These are phyloP conservation scores for Neurospora intermedia DNA, from an alignment of 495 filamentous ascomycete genomes.

Conservation along the genomic window DNA sequence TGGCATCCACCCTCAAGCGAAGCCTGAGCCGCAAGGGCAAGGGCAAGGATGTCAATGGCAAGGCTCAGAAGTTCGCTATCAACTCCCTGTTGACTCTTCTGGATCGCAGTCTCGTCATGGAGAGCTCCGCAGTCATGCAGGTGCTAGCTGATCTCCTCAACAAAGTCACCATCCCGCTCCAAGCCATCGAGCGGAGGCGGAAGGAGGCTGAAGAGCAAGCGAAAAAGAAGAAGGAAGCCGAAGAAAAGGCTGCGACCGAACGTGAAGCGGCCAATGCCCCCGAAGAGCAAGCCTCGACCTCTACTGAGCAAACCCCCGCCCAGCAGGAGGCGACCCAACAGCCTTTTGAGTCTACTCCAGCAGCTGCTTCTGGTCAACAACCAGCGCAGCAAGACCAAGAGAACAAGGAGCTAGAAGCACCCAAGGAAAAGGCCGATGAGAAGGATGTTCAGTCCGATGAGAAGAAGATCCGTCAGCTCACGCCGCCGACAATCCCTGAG, in stretches of 20 bases:
- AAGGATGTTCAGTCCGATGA: slow-evolving; percentile 14
- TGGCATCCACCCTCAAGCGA: slow-evolving; percentile 58
- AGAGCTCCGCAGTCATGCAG: slow-evolving; percentile 93
- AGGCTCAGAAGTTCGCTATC: slow-evolving; percentile 77
- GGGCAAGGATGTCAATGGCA: slow-evolving; percentile 59
- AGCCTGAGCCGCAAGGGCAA: slow-evolving; percentile 77
- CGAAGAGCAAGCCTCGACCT: slow-evolving; percentile 14
- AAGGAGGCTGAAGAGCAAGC: slow-evolving; percentile 55
- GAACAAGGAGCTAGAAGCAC: slow-evolving; percentile 15
- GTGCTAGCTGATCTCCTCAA: slow-evolving; percentile 76
- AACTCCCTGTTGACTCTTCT: slow-evolving; percentile 82
- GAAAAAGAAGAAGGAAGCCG: slow-evolving; percentile 36
- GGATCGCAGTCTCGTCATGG: slow-evolving; percentile 85
- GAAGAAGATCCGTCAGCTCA: slow-evolving; percentile 64
- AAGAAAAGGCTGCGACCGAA: slow-evolving; percentile 12
- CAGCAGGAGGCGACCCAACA: slow-evolving; percentile 4
- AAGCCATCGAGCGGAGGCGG: slow-evolving; percentile 70
- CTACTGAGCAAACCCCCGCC: slow-evolving; percentile 14
- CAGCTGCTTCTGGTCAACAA: slow-evolving; percentile 10
- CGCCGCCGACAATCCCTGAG: slow-evolving; percentile 79
- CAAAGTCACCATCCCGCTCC: slow-evolving; percentile 79
- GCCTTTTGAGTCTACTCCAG: not conserved
- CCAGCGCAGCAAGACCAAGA: slow-evolving; percentile 16
- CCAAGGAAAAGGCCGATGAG: slow-evolving; percentile 43
- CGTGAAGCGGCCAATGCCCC: slow-evolving; percentile 12